Base-by-base conservation (phyloP, 2,329 filamentous ascomycete species). In the Alternaria consortialis region DNA sequence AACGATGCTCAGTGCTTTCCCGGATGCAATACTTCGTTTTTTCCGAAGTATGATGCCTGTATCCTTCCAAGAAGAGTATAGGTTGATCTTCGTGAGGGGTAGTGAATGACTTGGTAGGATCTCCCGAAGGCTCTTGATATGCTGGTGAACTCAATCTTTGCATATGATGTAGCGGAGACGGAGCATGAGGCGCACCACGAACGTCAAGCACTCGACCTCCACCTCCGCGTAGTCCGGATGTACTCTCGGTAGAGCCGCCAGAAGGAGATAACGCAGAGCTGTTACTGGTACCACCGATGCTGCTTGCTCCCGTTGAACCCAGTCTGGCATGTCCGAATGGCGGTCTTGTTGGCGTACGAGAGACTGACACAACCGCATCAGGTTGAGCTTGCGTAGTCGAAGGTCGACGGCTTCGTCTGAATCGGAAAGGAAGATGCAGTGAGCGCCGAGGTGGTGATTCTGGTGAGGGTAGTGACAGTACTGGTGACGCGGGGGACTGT, bases 391-490 rank as follows among this genome's bases (percentile, higher is more conserved):
- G 63, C 31, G 23, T 39, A 8, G n/a, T 25, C 9, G 53, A 47
- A 4, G 53, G 17, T 52, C 29, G 32, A 15, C 53, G 55, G 23
- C 12, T 27, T 29, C 56, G 61, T 44, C 59, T 60, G 42, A 63
- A 62, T 44, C 74, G 66, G n/a, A 73, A 71, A 11, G 70, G 68
- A 34, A 75, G 65, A 13, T 70, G 68, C 12, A 70, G 13, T 29
- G 40, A 56, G 25, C 55, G 57, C 17, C 62, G 51, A 11, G 50
- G 20, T 39, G 63, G 17, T 3, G 60, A 57, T 15, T 53, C 25
- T 39, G 61, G 27, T 8, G 20, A 27, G 25, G 52, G 44, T 15
- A 47, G 12, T 48, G 46, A 48, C 46, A 59, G 46, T 32, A 42
- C 20, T 37, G 63, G 25, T 11, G 60, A 58, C 13, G 54, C 32